Percentiles rank a stretch among this genome's conserved stretches.
Conservation (phyloP, 2,329 filamentous ascomycete genomes). For the Tympanopsis confertula region DNA sequence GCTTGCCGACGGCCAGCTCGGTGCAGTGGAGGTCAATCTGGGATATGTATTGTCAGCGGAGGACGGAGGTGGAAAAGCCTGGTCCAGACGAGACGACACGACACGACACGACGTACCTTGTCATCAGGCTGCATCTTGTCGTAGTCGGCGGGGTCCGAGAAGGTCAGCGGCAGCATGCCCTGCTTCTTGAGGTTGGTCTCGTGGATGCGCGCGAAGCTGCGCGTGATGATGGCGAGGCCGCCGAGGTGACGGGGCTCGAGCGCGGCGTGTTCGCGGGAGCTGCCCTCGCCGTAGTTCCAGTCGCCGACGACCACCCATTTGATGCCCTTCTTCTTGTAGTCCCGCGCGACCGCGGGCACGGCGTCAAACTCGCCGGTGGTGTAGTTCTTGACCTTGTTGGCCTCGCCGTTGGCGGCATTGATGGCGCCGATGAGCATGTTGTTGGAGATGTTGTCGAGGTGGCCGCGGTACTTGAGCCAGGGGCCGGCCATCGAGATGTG, state of each 20-base stretch:
- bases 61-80: conserved; percentile 2
- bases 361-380: conserved; percentile 74
- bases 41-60: conserved; percentile 9
- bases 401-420: conserved; percentile 90
- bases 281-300: conserved; percentile 99
- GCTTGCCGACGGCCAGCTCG: conserved; percentile 82
- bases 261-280: conserved; percentile 94
- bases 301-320: conserved; percentile 96
- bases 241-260: conserved; percentile 95
- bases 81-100: neutral
- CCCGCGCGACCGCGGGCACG: conserved; percentile 85
- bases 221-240: conserved; percentile 90
- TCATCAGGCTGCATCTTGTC: conserved; percentile 91
- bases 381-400: conserved; percentile 93
- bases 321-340: conserved; percentile 96
- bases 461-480: conserved; percentile 97
- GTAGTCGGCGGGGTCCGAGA: conserved; percentile 88
- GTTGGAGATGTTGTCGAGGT: conserved; percentile 99
- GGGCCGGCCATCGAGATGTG: conserved; percentile 96
- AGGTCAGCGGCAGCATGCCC: conserved; percentile 98
- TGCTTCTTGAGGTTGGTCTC: conserved; percentile 99
- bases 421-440: conserved; percentile 98
- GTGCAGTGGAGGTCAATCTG: conserved; percentile 76
- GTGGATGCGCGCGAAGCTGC: conserved; percentile 96
- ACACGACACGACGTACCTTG: no score